These are phyloP conservation scores for Echria macrotheca DNA, from an alignment of 495 filamentous ascomycete genomes.

Conservation along the genomic window DNA sequence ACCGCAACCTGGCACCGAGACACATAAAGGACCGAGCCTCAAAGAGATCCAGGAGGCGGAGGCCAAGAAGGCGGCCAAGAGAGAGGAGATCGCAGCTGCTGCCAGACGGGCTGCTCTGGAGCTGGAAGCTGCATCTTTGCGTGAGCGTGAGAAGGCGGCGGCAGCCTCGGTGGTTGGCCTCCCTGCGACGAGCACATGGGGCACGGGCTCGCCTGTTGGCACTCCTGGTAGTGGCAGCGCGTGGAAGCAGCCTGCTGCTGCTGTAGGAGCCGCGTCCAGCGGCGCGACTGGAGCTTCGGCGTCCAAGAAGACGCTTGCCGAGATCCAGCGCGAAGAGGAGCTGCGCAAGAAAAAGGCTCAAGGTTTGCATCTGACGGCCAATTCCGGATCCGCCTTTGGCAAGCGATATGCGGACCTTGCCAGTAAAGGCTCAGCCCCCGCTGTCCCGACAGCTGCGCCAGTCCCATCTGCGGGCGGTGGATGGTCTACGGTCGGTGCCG, in stretches of 20 bases:
- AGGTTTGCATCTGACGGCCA: constrained; percentile 41
- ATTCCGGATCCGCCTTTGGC: constrained; percentile 48
- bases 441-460: constrained; percentile 13
- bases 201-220: constrained; percentile 59
- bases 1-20: constrained; percentile 64
- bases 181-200: constrained; percentile 89
- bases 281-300: constrained; percentile 37
- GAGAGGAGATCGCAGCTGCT: constrained; percentile 76
- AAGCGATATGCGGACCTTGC: constrained; percentile 97
- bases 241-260: constrained; percentile 52
- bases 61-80: constrained; percentile 86
- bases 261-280: constrained; percentile 24
- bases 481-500: constrained; percentile 95
- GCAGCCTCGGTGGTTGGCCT: constrained; percentile 63
- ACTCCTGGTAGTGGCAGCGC: constrained; percentile 52
- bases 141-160: constrained; percentile 57
- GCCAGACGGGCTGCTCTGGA: constrained; percentile 69
- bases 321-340: constrained; percentile 97
- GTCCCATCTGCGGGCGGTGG: constrained; percentile 47
- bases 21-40: constrained; percentile 82
- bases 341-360: constrained; percentile 68
- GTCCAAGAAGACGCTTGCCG: constrained; percentile 84
- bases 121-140: constrained; percentile 60
- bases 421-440: constrained; percentile 52
- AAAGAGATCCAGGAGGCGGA: constrained; percentile 97